Conservation (phyloP, 768 basidiomycete genomes). For the Tricholoma sp. region DNA sequence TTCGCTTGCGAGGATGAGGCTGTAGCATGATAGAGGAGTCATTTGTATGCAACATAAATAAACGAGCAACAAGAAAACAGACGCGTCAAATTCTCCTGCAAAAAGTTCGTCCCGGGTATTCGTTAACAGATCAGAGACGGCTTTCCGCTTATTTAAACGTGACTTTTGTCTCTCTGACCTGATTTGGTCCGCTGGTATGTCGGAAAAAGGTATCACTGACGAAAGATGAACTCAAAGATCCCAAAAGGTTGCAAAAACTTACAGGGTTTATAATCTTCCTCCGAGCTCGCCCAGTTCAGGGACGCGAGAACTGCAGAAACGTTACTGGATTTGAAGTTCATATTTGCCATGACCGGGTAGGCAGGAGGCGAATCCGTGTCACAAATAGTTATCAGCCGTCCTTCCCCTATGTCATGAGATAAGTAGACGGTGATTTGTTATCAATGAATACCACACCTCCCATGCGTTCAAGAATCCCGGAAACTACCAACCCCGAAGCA, state of each 20-base stretch:
- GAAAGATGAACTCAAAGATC: neutral
- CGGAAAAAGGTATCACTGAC: slow-evolving; percentile 55
- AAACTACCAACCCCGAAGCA: slow-evolving; percentile 82
- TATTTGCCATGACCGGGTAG: slow-evolving; percentile 73
- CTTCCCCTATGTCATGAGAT: slow-evolving; percentile 50
- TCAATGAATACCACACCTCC: slow-evolving; percentile 50
- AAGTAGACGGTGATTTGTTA: neutral
- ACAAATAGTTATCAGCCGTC: slow-evolving; percentile 77
- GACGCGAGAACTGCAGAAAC: slow-evolving; percentile 53
- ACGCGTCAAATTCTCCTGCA: slow-evolving; percentile 87
- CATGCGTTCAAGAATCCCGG: slow-evolving; percentile 80
- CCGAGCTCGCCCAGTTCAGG: slow-evolving; percentile 89
- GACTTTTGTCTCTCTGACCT: slow-evolving; percentile 69
- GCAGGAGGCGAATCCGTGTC: slow-evolving; percentile 92
- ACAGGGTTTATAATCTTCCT: slow-evolving; percentile 72
- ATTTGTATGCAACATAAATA: neutral
- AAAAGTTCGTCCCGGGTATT: slow-evolving; percentile 77
- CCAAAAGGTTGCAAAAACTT: slow-evolving; percentile 14
- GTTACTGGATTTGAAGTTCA: slow-evolving; percentile 73
- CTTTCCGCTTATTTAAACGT: slow-evolving; percentile 74
- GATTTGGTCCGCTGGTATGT: slow-evolving; percentile 50
- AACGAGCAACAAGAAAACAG: slow-evolving; percentile 15
- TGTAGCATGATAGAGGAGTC: slow-evolving; percentile 21
- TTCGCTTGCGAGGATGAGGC: slow-evolving; percentile 75
- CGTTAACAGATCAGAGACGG: slow-evolving; percentile 54